phyloP scores from a whole-genome alignment of 441 rosid genomes.

The Pelargonium myrrhifolium region DNA sequence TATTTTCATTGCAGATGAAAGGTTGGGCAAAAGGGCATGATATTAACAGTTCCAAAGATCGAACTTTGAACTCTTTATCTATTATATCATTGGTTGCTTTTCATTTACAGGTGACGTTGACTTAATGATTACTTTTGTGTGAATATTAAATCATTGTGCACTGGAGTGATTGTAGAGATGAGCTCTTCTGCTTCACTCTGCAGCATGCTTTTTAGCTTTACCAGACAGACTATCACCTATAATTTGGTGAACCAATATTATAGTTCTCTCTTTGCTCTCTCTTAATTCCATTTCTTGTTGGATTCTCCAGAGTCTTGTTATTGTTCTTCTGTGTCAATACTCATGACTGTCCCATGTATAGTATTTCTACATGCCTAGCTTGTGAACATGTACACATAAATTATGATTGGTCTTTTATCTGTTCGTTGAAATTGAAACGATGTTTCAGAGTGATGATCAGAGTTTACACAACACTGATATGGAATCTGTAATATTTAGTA shows the following conservation, averaged over 20 bases:
- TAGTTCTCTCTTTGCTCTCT: background rate
- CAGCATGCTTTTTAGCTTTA: background rate
- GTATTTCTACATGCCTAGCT: background rate
- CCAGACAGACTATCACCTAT: background rate
- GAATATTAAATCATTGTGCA: background rate
- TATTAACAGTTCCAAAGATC: slow-evolving; percentile 38
- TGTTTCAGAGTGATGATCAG: background rate
- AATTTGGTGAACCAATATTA: background rate
- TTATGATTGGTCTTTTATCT: background rate
- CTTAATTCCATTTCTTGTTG: background rate
- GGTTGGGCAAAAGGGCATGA: slow-evolving; percentile 49
- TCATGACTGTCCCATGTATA: background rate
- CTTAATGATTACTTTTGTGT: background rate
- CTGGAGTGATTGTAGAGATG: background rate
- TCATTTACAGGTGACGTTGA: slow-evolving; percentile 40
- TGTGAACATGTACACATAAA: background rate
- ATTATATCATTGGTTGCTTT: slow-evolving; percentile 41
- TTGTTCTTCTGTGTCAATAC: background rate
- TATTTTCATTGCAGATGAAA: slow-evolving; percentile 32
- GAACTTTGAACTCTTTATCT: slow-evolving; percentile 45
- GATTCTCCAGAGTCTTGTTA: background rate
- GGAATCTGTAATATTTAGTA: background rate
- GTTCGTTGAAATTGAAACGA: background rate
- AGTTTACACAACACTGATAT: background rate
- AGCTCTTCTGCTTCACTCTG: background rate